phyloP scores from a whole-genome alignment of 108 stramenopile genomes.

The Discostella stelligeroides region DNA sequence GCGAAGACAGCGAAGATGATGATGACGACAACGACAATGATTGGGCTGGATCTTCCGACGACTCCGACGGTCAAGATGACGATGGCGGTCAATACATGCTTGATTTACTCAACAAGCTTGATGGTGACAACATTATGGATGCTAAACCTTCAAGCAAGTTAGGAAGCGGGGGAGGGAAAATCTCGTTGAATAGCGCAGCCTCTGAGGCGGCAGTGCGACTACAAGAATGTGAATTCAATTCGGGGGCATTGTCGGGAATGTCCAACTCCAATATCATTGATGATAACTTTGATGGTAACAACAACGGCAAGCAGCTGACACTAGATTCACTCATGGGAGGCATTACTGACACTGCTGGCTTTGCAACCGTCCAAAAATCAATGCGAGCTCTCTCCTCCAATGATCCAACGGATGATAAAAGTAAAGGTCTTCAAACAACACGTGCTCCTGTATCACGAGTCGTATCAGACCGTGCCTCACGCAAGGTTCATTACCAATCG shows the following conservation, averaged over 20 bases:
- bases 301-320: slow-evolving; percentile 53
- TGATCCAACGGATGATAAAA: slow-evolving; percentile 2
- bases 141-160: slow-evolving; percentile 11
- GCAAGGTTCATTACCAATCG: slow-evolving; percentile 85
- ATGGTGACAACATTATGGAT: slow-evolving; percentile 18
- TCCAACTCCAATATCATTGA: neutral
- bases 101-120: slow-evolving; percentile 74
- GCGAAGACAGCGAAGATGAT: slow-evolving; percentile 48
- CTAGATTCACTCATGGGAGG: slow-evolving; percentile 86
- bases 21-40: slow-evolving; percentile 61
- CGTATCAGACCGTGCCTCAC: slow-evolving; percentile 80
- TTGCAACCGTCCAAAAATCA: slow-evolving; percentile 74
- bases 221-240: slow-evolving; percentile 51
- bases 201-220: slow-evolving; percentile 45
- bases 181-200: slow-evolving; percentile 40
- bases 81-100: slow-evolving; percentile 90
- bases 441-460: slow-evolving; percentile 73
- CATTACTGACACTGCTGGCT: slow-evolving; percentile 84
- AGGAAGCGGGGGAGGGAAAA: slow-evolving; percentile 35
- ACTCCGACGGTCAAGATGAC: slow-evolving; percentile 66
- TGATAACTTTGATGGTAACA: slow-evolving; percentile 15
- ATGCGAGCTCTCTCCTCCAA: slow-evolving; percentile 55
- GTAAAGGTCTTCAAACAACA: slow-evolving; percentile 54
- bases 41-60: slow-evolving; percentile 50
- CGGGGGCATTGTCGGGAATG: slow-evolving; percentile 37